A percentile compares a stretch with the other conserved stretches of the same genome.
Evolutionary conservation across 2,329 filamentous ascomycete species (phyloP).

Genomic region (Dactylellina cionopaga): DNA sequence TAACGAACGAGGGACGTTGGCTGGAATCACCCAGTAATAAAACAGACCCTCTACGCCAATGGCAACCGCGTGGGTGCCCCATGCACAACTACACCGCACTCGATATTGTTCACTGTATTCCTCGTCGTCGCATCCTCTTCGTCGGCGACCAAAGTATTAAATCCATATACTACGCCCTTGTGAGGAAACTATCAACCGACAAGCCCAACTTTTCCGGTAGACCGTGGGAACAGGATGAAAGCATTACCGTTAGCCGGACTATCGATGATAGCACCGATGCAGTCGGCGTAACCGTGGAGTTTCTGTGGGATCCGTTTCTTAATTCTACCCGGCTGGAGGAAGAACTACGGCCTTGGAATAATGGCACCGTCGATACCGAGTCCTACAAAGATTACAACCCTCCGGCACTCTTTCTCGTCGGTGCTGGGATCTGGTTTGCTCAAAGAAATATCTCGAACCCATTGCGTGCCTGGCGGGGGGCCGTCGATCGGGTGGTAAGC

Average conservation of each 20-base stretch:
- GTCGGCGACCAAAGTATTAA: conserved; percentile 71
- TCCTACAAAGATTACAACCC: conserved; percentile 56
- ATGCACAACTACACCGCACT: conserved; percentile 67
- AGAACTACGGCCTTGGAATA: conserved; percentile 61
- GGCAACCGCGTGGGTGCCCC: conserved; percentile 71
- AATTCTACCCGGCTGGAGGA: conserved; percentile 64
- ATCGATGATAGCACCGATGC: too few relatives aligned
- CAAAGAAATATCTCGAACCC: conserved; percentile 55
- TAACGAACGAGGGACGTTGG: conserved; percentile 68
- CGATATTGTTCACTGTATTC: conserved; percentile 68
- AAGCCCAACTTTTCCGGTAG: neutral
- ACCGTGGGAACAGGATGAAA: conserved; percentile 59
- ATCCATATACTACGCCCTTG: conserved; percentile 70
- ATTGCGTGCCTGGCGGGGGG: conserved; percentile 58
- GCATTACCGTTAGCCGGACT: conserved; percentile 55
- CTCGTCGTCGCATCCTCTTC: conserved; percentile 67
- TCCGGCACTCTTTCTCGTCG: conserved; percentile 66
- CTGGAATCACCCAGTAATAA: conserved; percentile 57
- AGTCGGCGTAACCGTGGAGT: conserved; percentile 65
- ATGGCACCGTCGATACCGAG: conserved; percentile 24
- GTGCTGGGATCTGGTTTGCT: conserved; percentile 69
- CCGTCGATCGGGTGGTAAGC: conserved; percentile 64
- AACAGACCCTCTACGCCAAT: conserved; percentile 63
- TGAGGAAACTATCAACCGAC: conserved; percentile 7
- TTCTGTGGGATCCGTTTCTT: conserved; percentile 72